These are phyloP conservation scores for Orbilia javanica DNA, from an alignment of 2,329 filamentous ascomycete species.

Conservation along the genomic window DNA sequence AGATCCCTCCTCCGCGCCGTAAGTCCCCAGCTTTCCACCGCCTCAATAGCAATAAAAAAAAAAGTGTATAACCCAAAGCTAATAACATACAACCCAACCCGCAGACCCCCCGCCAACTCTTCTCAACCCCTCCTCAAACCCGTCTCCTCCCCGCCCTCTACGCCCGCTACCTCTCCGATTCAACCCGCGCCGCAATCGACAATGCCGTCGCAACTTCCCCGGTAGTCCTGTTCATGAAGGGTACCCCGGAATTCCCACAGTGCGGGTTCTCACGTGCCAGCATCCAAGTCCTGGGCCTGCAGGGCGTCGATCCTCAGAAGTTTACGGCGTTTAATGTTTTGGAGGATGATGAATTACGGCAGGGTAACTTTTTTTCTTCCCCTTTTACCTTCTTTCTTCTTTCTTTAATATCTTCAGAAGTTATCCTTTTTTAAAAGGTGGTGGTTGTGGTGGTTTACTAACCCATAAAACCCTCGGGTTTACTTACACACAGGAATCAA, in stretches of 20 bases:
- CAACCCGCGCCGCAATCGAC: constrained; percentile 86
- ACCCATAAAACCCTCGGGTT: too few species aligned
- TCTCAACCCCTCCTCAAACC: constrained; percentile 16
- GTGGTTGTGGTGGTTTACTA: background rate
- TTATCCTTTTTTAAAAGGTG: background rate
- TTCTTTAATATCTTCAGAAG: background rate
- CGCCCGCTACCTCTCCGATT: constrained; percentile 74
- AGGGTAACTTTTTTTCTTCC: constrained; percentile 73
- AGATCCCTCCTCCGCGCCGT: constrained; percentile 49
- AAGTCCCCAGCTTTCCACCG: background rate
- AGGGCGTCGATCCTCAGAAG: constrained; percentile 94
- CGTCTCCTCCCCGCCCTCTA: constrained; percentile 9
- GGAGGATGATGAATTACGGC: constrained; percentile 86
- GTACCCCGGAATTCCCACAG: constrained; percentile 93
- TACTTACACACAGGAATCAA: constrained; percentile 79
- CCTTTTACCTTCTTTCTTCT: background rate
- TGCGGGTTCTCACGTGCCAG: constrained; percentile 96
- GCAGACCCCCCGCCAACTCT: constrained; percentile 22
- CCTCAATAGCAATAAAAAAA: too few species aligned
- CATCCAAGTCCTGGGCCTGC: constrained; percentile 93
- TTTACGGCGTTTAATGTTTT: constrained; percentile 99
- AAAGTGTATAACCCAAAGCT: background rate
- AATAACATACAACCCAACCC: constrained; percentile 19
- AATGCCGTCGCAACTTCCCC: constrained; percentile 88
- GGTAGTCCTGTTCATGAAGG: constrained; percentile 99